Base-by-base conservation (phyloP, 208 protist genomes). In the Trypanosoma mega region DNA sequence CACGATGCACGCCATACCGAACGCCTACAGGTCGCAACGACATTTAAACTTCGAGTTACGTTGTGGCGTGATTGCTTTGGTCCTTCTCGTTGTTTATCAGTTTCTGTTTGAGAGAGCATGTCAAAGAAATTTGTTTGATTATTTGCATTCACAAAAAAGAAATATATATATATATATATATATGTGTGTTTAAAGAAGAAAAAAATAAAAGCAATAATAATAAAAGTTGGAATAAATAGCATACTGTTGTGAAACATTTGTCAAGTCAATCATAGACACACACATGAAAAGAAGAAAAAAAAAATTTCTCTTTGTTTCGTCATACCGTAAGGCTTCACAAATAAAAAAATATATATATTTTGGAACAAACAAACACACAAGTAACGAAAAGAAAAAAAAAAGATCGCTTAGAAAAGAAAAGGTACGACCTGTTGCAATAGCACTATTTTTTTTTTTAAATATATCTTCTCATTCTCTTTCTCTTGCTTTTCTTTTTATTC, bases 1-100 rank as follows among this genome's bases (percentile, higher is more conserved):
- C 87, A 33, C 66, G 70, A 61, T 96, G 85, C 18, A 95, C 65
- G 5, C 85, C 89, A 39, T 63, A 30, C 2, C 64, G 62, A n/a
- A 63, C 37, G 16, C 27, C 16, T 41, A 52, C 46, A 3, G 45
- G 11, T 12, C 64, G 55, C 37, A 71, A 31, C 34, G 30, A 37
- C 63, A 70, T 70, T 21, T 44, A 9, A 16, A 31, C 21, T 30
- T 3, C 24, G 24, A 47, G n/a, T n/a, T n/a, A n/a, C n/a, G n/a
- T n/a, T n/a, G n/a, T n/a, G n/a, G n/a, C n/a, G n/a, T n/a, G n/a
- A n/a, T n/a, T n/a, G n/a, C n/a, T n/a, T n/a, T n/a, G n/a, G n/a
- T n/a, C n/a, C n/a, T n/a, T n/a, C n/a, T n/a, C n/a, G n/a, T n/a
- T n/a, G n/a, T n/a, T n/a, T n/a, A n/a, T n/a, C n/a, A n/a, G n/a